Conservation (phyloP, 192 early-diverging fungal genomes). For the Glomus cerebriforme region DNA sequence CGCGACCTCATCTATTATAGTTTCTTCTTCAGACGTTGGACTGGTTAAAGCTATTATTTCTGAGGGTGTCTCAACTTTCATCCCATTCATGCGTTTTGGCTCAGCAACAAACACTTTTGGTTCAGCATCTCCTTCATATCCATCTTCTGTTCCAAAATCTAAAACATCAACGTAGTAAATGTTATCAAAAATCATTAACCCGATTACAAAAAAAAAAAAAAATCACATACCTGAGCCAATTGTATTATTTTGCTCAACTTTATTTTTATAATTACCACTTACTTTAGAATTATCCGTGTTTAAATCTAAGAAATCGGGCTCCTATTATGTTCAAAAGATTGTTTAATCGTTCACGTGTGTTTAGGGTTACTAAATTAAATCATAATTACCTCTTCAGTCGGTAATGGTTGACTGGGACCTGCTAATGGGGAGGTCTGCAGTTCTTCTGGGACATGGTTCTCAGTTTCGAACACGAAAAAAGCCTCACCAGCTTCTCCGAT, state of each 20-base stretch:
- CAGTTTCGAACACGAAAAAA: conserved; percentile 96
- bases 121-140: conserved; percentile 26
- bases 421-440: conserved; percentile 93
- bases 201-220: neutral
- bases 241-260: neutral
- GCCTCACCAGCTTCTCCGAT: conserved; percentile 96
- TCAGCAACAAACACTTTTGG: conserved; percentile 1
- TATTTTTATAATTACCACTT: neutral
- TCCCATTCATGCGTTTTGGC: neutral
- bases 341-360: neutral
- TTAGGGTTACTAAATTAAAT: neutral
- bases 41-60: neutral
- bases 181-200: too few species aligned
- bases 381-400: conserved; percentile 38
- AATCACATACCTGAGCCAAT: neutral
- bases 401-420: conserved; percentile 42
- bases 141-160: conserved; percentile 13
- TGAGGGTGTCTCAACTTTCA: neutral
- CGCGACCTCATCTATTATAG: neutral
- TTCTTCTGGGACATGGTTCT: conserved; percentile 86
- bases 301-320: conserved; percentile 28
- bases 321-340: conserved; percentile 6
- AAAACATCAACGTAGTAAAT: neutral
- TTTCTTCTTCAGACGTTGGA: neutral
- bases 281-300: neutral